Evolutionary conservation across 164 flowering plant species (phyloP).

Genomic region (Brasenia schreberi): DNA sequence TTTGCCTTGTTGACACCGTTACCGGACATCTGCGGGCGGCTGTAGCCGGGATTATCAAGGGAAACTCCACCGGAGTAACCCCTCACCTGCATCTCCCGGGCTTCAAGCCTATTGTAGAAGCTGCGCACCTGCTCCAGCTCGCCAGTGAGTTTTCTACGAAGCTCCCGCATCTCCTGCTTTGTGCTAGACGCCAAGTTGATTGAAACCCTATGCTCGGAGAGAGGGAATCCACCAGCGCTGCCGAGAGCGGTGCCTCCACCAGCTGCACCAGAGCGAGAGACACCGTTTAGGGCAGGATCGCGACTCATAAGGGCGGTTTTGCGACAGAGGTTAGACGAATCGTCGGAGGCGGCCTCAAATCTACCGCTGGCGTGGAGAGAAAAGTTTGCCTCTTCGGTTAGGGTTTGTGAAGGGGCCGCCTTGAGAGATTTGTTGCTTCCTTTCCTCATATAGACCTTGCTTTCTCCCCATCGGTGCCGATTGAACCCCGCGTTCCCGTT

Average conservation of each 20-base stretch:
- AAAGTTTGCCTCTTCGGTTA: constrained; percentile 13
- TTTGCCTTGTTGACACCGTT: constrained; percentile 7
- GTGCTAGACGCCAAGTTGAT: constrained; percentile 31
- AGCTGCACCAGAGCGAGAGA: background rate
- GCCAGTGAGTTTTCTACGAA: constrained; percentile 26
- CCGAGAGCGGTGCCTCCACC: background rate
- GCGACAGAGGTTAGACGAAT: constrained; percentile 9
- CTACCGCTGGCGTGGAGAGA: background rate
- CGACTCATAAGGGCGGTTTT: constrained; percentile 7
- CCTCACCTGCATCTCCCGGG: constrained; percentile 13
- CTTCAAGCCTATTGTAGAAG: constrained; percentile 36
- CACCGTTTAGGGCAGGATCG: constrained; percentile 13
- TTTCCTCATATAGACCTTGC: constrained; percentile 29
- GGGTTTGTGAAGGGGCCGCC: constrained; percentile 11
- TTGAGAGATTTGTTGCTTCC: constrained; percentile 28
- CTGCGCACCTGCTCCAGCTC: constrained; percentile 55
- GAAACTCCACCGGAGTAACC: background rate
- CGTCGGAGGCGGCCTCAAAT: constrained; percentile 10
- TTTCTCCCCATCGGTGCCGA: constrained; percentile 26
- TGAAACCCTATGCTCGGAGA: background rate
- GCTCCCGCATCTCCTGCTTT: constrained; percentile 33
- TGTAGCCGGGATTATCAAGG: constrained; percentile 16
- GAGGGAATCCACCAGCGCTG: background rate
- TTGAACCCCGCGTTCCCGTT: constrained; percentile 1
- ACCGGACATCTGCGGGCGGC: constrained; percentile 11